phyloP scores from a whole-genome alignment of 805 yeast species.

The Cyberlindnera xishuangbannaensis region DNA sequence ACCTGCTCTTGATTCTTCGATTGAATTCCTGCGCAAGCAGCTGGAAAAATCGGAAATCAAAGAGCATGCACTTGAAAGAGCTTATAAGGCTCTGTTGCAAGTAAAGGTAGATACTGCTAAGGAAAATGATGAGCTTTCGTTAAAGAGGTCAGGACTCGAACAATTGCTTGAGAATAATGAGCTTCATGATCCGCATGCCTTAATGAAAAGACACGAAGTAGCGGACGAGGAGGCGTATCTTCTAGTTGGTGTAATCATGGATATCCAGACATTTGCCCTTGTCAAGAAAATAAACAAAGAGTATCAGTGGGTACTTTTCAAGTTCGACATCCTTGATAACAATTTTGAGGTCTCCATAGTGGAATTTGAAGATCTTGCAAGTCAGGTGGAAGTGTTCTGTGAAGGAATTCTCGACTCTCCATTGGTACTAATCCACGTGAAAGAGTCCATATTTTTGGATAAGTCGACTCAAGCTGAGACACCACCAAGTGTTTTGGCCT shows the following conservation, averaged over 20 bases:
- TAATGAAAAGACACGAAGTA: conserved; percentile 22
- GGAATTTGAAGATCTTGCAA: conserved; percentile 25
- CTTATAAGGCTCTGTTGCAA: conserved; percentile 4
- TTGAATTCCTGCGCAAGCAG: conserved; percentile 21
- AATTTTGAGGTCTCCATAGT: conserved; percentile 2
- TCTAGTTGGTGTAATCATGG: conserved; percentile 32
- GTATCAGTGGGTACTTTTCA: conserved; percentile 18
- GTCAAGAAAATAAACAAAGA: conserved; percentile 20
- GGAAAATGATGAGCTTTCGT: not conserved
- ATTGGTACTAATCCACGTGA: conserved; percentile 31
- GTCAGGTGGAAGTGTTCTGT: conserved; percentile 18
- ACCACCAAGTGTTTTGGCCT: conserved; percentile 25
- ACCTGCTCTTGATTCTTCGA: conserved; percentile 21
- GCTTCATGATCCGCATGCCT: conserved; percentile 20
- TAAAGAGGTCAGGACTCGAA: not conserved
- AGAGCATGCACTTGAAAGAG: conserved; percentile 8
- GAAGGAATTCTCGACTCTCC: conserved; percentile 24
- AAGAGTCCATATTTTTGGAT: conserved; percentile 20
- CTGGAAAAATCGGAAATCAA: conserved; percentile 11
- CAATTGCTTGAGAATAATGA: conserved; percentile 4
- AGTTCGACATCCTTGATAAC: not conserved
- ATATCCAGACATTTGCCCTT: conserved; percentile 28
- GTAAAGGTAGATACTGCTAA: conserved; percentile 12
- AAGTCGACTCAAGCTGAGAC: conserved; percentile 8
- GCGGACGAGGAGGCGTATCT: conserved; percentile 31